Evolutionary conservation across 768 basidiomycete species (phyloP), one percentile per base, ranked within the genome.

Genomic region (Galerina marginata): DNA sequence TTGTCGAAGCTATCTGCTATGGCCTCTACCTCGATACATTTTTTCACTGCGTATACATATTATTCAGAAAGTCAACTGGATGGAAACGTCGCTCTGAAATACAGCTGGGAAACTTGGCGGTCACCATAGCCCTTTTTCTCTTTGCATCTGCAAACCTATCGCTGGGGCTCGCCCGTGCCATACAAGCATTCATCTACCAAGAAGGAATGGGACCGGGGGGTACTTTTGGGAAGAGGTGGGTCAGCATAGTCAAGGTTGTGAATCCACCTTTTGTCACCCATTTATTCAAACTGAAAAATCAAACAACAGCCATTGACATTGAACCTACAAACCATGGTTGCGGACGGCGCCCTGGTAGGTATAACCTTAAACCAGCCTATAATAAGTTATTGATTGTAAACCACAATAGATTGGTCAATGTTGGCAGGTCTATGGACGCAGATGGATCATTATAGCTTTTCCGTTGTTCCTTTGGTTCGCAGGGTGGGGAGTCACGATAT

Each of bases 11-110:
- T 2, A 42, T 67, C 38, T 57, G 65, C 52, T 67, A 68, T 60
- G 65, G 65, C 37, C 39, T 68, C 7, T 68, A 65, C 54, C 62
- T 68, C 43, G 55, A 63, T 25, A 70, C 67, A 26, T 65, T 61
- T 54, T 36, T 58, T 33, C 15, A 33, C n/a, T 59, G 49, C 20
- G 55, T 67, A 33, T 56, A 49, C 14, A 47, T 54, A 23, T 58
- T 69, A 23, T 58, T 67, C 4, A 56, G 60, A 23, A 45, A 33
- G 20, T 36, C 45, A 6, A 43, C 36, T 9, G 42, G 37, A 2
- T 61, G 56, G 53, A 60, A 54, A 25, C 54, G 42, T 33, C 53
- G 42, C 26, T 39, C 37, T 7, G 37, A 57, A 3, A 51, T 64
- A 11, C 50, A 64, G 23, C 50, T 55, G 60, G 56, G 16, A 38